phyloP scores from a whole-genome alignment of 2,329 filamentous ascomycete species.

The Cladosporium sp. region DNA sequence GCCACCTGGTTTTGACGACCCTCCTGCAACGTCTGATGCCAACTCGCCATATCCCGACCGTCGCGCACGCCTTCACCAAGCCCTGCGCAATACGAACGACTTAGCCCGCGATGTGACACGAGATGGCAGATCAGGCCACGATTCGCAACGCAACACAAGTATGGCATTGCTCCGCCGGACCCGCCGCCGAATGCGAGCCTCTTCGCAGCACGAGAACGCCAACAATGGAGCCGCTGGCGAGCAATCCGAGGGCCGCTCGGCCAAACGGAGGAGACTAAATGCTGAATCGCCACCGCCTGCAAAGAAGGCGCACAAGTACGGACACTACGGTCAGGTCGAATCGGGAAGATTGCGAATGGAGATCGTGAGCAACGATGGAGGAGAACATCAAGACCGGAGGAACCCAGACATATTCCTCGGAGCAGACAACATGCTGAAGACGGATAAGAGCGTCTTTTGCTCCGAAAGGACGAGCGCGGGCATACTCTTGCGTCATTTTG shows the following conservation, averaged over 20 bases:
- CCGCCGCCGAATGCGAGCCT: not conserved
- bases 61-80: slow-evolving; percentile 36
- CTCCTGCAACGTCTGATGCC: slow-evolving; percentile 41
- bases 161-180: slow-evolving; percentile 13
- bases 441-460: slow-evolving; percentile 85
- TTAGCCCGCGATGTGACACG: slow-evolving; percentile 25
- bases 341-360: slow-evolving; percentile 81
- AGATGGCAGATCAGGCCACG: not conserved
- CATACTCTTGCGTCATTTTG: slow-evolving; percentile 78
- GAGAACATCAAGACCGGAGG: slow-evolving; percentile 58
- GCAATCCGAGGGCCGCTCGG: slow-evolving; percentile 17
- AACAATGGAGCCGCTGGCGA: slow-evolving; percentile 17
- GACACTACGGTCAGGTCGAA: slow-evolving; percentile 83
- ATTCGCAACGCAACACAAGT: slow-evolving; percentile 8
- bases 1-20: slow-evolving; percentile 38
- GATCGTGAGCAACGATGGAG: slow-evolving; percentile 85
- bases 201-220: not conserved
- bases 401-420: slow-evolving; percentile 55
- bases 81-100: slow-evolving; percentile 37
- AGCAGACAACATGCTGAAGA: slow-evolving; percentile 78
- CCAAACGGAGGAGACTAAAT: slow-evolving; percentile 44
- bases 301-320: slow-evolving; percentile 66
- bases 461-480: slow-evolving; percentile 87
- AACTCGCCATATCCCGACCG: slow-evolving; percentile 32
- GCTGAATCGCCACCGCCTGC: slow-evolving; percentile 26